These are phyloP conservation scores for Selenicereus undatus DNA, from an alignment of 148 eudicot genomes.

Conservation along the genomic window DNA sequence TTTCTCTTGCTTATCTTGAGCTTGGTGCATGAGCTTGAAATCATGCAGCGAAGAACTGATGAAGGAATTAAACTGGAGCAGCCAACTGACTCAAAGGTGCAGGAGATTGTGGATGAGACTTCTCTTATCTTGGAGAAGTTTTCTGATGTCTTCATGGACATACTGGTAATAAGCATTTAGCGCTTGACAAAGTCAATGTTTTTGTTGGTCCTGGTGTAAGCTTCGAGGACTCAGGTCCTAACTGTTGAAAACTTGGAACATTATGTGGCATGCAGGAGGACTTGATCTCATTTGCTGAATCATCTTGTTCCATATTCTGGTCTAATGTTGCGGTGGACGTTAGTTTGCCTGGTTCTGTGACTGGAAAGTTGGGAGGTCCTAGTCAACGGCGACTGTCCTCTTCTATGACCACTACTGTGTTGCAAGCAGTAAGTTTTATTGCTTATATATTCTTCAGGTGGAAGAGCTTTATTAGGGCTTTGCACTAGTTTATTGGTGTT, in stretches of 20 bases:
- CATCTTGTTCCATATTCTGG: conserved; percentile 68
- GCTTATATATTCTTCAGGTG: conserved; percentile 2
- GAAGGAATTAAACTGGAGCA: conserved; percentile 18
- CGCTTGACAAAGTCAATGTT: not conserved
- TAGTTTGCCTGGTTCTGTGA: conserved; percentile 61
- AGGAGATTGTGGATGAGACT: conserved; percentile 21
- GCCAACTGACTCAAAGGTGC: conserved; percentile 22
- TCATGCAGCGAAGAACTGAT: conserved; percentile 45
- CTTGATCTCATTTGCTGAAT: conserved; percentile 55
- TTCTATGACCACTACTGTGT: conserved; percentile 51
- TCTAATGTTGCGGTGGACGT: conserved; percentile 38
- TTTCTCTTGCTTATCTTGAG: conserved; percentile 64
- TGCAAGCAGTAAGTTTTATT: conserved; percentile 73
- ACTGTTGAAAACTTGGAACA: not conserved
- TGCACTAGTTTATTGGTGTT: not conserved
- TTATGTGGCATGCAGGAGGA: conserved; percentile 48
- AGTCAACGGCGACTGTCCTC: conserved; percentile 82
- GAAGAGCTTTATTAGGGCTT: not conserved
- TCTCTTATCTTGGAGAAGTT: conserved; percentile 44
- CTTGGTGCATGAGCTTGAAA: conserved; percentile 71
- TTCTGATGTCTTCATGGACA: conserved; percentile 33
- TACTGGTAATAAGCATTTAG: conserved; percentile 49
- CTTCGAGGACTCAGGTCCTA: not conserved
- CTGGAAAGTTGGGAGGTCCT: conserved; percentile 91
- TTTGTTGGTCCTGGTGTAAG: conserved; percentile 9